Evolutionary conservation across 2,329 filamentous ascomycete genomes (phyloP), one percentile per base, ranked within the genome.

Genomic region (Chrysoporthe austroafricana): DNA sequence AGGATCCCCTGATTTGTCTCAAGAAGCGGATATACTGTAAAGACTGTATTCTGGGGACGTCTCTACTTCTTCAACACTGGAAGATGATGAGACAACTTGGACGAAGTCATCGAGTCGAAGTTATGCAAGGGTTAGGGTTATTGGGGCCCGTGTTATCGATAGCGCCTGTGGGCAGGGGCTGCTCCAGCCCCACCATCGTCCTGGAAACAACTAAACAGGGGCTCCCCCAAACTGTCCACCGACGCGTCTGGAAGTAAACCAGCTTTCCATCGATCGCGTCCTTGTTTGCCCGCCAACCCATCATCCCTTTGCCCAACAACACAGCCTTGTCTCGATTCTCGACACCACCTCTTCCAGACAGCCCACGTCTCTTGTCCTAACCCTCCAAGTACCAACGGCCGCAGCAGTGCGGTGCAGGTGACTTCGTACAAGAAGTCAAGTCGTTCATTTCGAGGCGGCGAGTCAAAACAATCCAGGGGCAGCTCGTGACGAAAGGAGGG

Each of bases 181-280:
- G 21, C 14, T 44, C 9, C 3, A 44, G 43, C 39, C 48, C 48
- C 39, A 57, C 62, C 50, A 57, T 57, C 62, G n/a, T 50, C 62
- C 36, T n/a, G 62, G 62, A 63, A 50, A 63, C 62, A 63, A 54
- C 36, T 32, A 43, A 56, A 57, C 50, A 63, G 62, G 50, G 62
- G 42, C 44, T 52, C 44, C 13, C 32, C 62, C 36, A 39, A 26
- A 11, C 26, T 11, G 36, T 44, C 62, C 62, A 63, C 56, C 62
- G 62, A 63, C 62, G 62, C 62, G 62, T 63, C 62, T 54, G 42
- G 39, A 63, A 56, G 62, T 57, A 56, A 63, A 63, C 62, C 62
- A 63, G 39, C 21, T 56, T 34, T 43, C 36, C 6, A 42, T 43
- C 57, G 32, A 57, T 34, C 62, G 62, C 62, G 62, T 63, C 26